Evolutionary conservation across 306 rosid genomes (phyloP).

Genomic region (Parietaria judaica): DNA sequence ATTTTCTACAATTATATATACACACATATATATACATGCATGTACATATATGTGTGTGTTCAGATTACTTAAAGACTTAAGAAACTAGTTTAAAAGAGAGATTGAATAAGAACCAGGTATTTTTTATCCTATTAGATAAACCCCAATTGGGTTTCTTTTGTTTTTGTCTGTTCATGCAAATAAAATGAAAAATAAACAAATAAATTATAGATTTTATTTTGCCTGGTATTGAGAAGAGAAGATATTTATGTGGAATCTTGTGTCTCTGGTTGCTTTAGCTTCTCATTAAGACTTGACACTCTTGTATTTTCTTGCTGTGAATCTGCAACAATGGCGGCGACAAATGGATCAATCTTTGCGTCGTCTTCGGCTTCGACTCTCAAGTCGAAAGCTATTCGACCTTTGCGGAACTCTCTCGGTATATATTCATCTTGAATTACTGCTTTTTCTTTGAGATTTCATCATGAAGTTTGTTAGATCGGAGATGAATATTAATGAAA

Average conservation of each 20-base stretch:
- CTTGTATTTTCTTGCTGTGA: neutral
- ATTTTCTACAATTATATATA: too few species aligned
- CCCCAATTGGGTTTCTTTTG: conserved; percentile 13
- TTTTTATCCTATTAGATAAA: conserved; percentile 26
- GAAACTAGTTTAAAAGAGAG: neutral
- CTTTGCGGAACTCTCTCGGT: conserved; percentile 39
- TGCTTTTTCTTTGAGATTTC: neutral
- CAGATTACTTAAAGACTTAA: neutral
- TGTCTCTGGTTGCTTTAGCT: conserved; percentile 15
- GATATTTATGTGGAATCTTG: conserved; percentile 20
- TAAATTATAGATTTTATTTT: neutral
- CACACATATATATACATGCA: neutral
- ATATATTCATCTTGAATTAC: neutral
- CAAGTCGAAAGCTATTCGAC: conserved; percentile 19
- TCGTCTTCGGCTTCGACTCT: conserved; percentile 35
- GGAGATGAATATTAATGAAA: too few species aligned
- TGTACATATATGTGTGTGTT: conserved; percentile 13
- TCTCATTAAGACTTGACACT: conserved; percentile 13
- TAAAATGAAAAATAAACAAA: neutral
- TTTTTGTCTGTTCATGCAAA: conserved; percentile 12
- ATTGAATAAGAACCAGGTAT: conserved; percentile 32
- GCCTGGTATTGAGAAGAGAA: neutral
- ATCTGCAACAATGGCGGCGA: conserved; percentile 43
- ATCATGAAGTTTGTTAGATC: neutral
- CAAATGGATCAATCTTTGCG: conserved; percentile 44